Base-by-base conservation (phyloP, 306 rosid genomes). In the Urtica urens region DNA sequence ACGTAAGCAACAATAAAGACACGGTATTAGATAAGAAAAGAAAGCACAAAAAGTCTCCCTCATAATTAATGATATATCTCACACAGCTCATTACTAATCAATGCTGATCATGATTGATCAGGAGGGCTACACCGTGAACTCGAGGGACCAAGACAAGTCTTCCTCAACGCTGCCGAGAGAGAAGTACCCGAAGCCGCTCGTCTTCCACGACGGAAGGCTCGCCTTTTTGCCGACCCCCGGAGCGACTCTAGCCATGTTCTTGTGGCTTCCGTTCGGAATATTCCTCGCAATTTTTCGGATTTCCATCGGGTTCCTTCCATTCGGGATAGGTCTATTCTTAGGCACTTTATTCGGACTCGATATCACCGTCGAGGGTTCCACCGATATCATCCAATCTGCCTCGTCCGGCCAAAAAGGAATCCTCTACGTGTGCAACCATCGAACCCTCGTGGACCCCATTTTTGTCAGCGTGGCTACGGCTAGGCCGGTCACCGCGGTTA, bases 181-280 rank as follows among this genome's bases (percentile, higher is more conserved):
- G 18, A 76, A 59, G 47, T 80, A 71, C 38, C 94, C 96, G 43
- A 83, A 87, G 43, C 86, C 96, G 10, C 19, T 87, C 10, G 80
- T 87, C 33, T 87, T 87, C 9, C 96, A 87, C 50, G 96, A 87
- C 63, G 96, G 96, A 59, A 80, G 96, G 61, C 57, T 83, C 11
- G 96, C 94, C 18, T 87, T 83, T 68, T 51, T 87, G 41, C 99
- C 99, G 5, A 90, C 95, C 1, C 94, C 99, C 0, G 51, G 50
- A 10, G 80, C 99, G 62, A 65, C 87, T 44, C 81, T 90, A 0
- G 17, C 7, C 43, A 75, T 82, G 92, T 77, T 90, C 71, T 42
- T 81, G 54, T 90, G 92, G 94, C 49, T 90, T 17, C 99, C 95
- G 20, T 5, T 90, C 23, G 99, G 85, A 11, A 50, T 79, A 8